Conservation (phyloP, 352 stramenopile species). For the Stramenopiles sp. region DNA sequence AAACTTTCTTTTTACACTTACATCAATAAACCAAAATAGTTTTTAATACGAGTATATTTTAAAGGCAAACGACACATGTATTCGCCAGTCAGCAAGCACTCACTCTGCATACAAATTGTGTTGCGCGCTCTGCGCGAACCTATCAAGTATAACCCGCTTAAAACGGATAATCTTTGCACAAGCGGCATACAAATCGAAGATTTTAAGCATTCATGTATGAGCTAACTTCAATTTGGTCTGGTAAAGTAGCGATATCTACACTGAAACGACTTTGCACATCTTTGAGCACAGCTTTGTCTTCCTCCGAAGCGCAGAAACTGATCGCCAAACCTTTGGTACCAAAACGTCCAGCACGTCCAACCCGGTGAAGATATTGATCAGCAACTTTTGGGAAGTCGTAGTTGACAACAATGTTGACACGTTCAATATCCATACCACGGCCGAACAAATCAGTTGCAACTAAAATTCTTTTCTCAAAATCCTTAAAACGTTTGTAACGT, state of each 20-base stretch:
- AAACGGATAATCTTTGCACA: too few species aligned
- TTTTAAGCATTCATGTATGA: constrained; percentile 80
- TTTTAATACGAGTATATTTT: too few species aligned
- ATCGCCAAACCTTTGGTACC: constrained; percentile 99
- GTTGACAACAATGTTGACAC: constrained; percentile 99
- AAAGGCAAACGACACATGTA: too few species aligned
- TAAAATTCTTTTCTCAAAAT: constrained; percentile 98
- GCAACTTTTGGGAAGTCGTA: constrained; percentile 97
- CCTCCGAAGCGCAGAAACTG: constrained; percentile 93
- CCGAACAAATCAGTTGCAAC: constrained; percentile 98
- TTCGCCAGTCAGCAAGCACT: too few species aligned
- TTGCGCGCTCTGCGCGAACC: too few species aligned
- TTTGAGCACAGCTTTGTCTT: constrained; percentile 90
- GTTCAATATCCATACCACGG: constrained; percentile 99
- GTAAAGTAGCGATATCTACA: constrained; percentile 96
- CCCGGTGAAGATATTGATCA: constrained; percentile 97
- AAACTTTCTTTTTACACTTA: too few species aligned
- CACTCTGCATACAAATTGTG: too few species aligned
- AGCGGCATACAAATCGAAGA: constrained; percentile 10
- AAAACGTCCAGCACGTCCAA: constrained; percentile 94
- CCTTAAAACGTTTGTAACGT: constrained; percentile 98
- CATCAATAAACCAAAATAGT: too few species aligned
- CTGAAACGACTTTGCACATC: constrained; percentile 98
- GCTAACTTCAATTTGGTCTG: constrained; percentile 96
- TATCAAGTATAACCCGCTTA: too few species aligned